Base-by-base conservation (phyloP, 768 basidiomycete species). In the Pilatotrama ljubarskyi region DNA sequence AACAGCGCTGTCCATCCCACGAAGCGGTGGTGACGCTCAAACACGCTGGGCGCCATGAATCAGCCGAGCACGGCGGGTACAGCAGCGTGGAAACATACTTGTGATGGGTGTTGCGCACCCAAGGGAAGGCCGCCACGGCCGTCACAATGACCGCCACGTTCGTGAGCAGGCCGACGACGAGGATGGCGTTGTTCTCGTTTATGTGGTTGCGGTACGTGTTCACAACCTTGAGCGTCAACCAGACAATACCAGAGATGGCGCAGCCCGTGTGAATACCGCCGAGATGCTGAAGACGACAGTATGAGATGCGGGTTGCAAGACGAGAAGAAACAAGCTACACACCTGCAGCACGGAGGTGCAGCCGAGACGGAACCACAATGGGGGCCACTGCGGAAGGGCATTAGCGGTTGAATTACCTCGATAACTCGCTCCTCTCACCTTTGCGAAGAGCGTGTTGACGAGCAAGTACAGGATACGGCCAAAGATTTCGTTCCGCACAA, bases 401-500 rank as follows among this genome's bases (percentile, higher is more conserved):
- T 57, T 42, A 44, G 47, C 53, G 61, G 56, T 47, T 41, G 32
- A 5, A 42, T 44, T 10, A 3, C 1, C 5, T 10, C 18, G 15
- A 5, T 5, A n/a, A 44, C 22, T 25, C 57, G 38, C 36, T 11
- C 25, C 10, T 61, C 71, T 11, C 64, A 84, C 86, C 80, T 89
- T 92, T n/a, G 88, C 87, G 62, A 93, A 91, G 26, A 81, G 72
- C 0, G 84, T 88, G 69, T 90, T 93, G 62, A 90, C 80, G 20
- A 86, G 66, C 46, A 85, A 72, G 69, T 92, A 93, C 14, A 93
- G 68, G 36, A 84, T 72, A n/a, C 91, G 86, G 10, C 90, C 88
- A 63, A 93, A 93, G 1, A 91, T 76, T 64, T 93, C 91, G 66
- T 93, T 93, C 20, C 91, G 81, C 78, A 90, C 83, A 20, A 93